A percentile compares a stretch with the other conserved stretches of the same genome.
Conservation (phyloP, 2,329 filamentous ascomycete species). For the Pestalotiopsis sp. region DNA sequence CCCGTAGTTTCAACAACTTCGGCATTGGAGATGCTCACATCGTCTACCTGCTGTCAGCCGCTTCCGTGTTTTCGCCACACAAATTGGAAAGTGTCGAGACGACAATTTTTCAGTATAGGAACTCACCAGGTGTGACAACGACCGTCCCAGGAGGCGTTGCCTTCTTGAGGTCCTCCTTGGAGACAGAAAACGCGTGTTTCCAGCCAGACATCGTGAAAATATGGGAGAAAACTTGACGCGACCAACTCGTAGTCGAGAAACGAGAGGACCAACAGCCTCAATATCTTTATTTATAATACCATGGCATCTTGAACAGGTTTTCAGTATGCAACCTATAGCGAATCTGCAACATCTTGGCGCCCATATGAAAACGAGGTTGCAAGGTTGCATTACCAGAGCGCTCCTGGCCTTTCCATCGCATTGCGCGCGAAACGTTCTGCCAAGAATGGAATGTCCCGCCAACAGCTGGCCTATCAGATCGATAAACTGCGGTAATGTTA, state of each 20-base stretch:
- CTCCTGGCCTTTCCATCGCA: neutral
- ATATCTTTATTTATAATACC: conserved; percentile 1
- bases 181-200: conserved; percentile 25
- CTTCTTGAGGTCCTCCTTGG: conserved; percentile 20
- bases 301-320: neutral
- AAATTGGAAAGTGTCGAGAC: neutral
- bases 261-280: neutral
- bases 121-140: conserved; percentile 1
- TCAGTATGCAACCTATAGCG: neutral
- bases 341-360: neutral
- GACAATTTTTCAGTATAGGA: neutral
- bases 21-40: neutral
- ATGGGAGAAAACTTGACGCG: neutral
- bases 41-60: neutral
- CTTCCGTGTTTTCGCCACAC: neutral
- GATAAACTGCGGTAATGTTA: neutral
- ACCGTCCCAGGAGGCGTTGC: conserved; percentile 21
- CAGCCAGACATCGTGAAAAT: conserved; percentile 16
- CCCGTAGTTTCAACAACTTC: neutral
- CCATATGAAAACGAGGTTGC: neutral
- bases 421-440: neutral
- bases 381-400: neutral
- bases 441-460: neutral
- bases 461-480: neutral
- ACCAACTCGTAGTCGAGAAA: neutral